Evolutionary conservation across 306 rosid species (phyloP).

Genomic region (Calophaca sinica): DNA sequence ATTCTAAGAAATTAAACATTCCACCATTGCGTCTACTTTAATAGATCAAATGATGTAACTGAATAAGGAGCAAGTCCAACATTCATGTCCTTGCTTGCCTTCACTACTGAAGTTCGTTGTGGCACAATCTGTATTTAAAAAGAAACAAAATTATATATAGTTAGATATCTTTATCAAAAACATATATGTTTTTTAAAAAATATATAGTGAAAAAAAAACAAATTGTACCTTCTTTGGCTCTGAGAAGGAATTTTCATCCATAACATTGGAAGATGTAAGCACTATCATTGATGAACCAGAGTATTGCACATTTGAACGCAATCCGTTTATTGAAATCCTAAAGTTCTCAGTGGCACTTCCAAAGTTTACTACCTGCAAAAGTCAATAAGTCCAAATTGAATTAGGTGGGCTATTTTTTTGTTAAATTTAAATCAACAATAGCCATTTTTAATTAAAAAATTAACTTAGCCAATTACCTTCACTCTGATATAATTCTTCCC

Average conservation of each 20-base stretch:
- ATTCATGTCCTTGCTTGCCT: slow-evolving; percentile 52
- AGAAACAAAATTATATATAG: background rate
- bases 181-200: no score
- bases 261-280: slow-evolving; percentile 55
- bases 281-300: slow-evolving; percentile 55
- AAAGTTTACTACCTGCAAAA: slow-evolving; percentile 71
- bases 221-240: slow-evolving; percentile 62
- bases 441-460: background rate
- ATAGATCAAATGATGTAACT: slow-evolving; percentile 63
- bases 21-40: background rate
- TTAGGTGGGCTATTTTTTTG: no score
- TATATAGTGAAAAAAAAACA: background rate
- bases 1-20: background rate
- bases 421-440: background rate
- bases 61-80: slow-evolving; percentile 56
- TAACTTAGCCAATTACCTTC: slow-evolving; percentile 53
- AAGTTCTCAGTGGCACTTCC: slow-evolving; percentile 53
- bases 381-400: no score
- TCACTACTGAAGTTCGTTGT: slow-evolving; percentile 25
- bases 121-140: slow-evolving; percentile 58
- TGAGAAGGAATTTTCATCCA: slow-evolving; percentile 75
- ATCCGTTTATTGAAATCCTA: slow-evolving; percentile 49
- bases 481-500: slow-evolving; percentile 57
- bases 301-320: slow-evolving; percentile 36
- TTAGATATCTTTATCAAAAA: no score